Conservation (phyloP, 768 basidiomycete species). For the Lactifluus rugatus region DNA sequence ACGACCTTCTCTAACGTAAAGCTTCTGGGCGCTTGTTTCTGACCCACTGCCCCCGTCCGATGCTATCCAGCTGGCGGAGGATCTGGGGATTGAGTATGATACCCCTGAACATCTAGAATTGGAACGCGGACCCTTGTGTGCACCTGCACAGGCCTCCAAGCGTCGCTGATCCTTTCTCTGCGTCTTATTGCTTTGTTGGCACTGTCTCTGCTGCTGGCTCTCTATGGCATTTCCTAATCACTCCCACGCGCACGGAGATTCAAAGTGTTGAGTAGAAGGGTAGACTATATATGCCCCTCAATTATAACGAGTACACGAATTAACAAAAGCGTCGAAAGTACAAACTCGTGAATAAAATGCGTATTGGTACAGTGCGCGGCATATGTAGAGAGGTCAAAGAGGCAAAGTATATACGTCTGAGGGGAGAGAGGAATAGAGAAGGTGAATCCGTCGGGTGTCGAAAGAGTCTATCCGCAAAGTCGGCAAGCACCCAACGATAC, state of each 20-base stretch:
- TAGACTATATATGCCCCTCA: neutral
- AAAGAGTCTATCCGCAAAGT: neutral
- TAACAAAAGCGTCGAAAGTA: no score
- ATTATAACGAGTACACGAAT: constrained; percentile 10
- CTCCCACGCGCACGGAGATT: no score
- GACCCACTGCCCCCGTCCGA: constrained; percentile 63
- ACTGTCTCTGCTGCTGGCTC: neutral
- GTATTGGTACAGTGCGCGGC: constrained; percentile 16
- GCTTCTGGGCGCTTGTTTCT: constrained; percentile 66
- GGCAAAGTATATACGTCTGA: neutral
- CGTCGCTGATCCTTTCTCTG: neutral
- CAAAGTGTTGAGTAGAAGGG: neutral
- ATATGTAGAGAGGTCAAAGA: neutral
- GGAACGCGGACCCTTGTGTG: constrained; percentile 54
- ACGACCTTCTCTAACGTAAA: constrained; percentile 23
- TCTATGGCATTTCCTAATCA: neutral
- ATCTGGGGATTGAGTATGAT: constrained; percentile 74
- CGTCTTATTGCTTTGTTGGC: neutral
- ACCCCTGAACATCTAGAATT: constrained; percentile 57
- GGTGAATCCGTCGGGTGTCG: neutral
- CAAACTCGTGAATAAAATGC: constrained; percentile 17
- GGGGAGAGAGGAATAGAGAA: neutral
- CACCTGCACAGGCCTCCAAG: neutral
- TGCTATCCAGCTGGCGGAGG: constrained; percentile 54
- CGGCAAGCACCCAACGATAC: neutral